Conservation (phyloP, 1,284 basidiomycete genomes). For the Takashimella tepidaria region DNA sequence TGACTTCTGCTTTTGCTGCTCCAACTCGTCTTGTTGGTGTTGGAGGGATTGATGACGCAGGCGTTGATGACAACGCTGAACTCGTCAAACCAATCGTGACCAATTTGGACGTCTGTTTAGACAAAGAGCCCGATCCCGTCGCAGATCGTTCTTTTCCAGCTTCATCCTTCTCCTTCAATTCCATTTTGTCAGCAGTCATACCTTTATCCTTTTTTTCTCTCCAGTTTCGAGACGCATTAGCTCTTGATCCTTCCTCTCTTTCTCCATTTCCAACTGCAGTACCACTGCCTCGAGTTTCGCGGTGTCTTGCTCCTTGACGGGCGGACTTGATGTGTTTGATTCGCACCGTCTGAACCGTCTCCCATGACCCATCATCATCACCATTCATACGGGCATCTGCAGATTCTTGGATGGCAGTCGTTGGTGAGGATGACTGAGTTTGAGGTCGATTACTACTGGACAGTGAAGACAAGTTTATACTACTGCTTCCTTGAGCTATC, state of each 20-base stretch:
- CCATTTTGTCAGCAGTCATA: too few species aligned
- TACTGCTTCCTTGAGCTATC: neutral
- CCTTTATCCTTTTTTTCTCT: constrained; percentile 7
- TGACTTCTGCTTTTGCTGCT: constrained; percentile 1
- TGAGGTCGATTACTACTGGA: neutral
- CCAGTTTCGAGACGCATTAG: constrained; percentile 19
- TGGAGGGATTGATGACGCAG: constrained; percentile 4
- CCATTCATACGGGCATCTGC: neutral
- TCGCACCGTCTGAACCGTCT: constrained; percentile 22
- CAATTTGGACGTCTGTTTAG: too few species aligned
- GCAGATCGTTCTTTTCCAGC: constrained; percentile 7
- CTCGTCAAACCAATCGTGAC: too few species aligned
- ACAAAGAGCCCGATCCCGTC: neutral
- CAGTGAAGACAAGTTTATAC: neutral
- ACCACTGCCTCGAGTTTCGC: too few species aligned
- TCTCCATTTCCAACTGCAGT: too few species aligned
- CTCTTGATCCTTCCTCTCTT: constrained; percentile 5
- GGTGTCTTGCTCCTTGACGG: too few species aligned
- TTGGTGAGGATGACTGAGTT: too few species aligned
- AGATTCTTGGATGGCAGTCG: too few species aligned
- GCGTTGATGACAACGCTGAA: too few species aligned
- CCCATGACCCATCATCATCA: constrained; percentile 28
- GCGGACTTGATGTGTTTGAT: too few species aligned
- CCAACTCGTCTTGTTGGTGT: too few species aligned
- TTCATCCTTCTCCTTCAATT: constrained; percentile 3